Percentiles rank a stretch among this genome's conserved stretches.
phyloP scores from a whole-genome alignment of 2,329 filamentous ascomycete species.

The Aspergillus chevalieri region DNA sequence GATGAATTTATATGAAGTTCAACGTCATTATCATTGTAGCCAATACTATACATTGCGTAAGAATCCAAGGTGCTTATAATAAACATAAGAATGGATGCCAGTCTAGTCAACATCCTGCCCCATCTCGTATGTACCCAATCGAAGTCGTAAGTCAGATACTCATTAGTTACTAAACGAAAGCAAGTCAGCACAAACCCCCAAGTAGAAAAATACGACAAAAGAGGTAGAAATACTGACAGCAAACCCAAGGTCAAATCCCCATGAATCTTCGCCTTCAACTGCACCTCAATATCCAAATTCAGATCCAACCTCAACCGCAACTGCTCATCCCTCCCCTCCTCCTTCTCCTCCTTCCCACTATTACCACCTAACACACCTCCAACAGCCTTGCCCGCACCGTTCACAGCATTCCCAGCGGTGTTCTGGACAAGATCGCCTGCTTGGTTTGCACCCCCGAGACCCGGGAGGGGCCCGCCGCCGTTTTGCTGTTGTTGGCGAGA shows the following conservation, averaged over 20 bases:
- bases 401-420: conserved; percentile 43
- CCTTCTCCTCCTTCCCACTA: conserved; percentile 36
- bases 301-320: conserved; percentile 67
- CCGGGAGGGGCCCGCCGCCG: conserved; percentile 36
- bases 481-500: conserved; percentile 40
- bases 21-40: too few relatives aligned
- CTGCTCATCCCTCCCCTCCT: conserved; percentile 54
- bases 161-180: too few relatives aligned
- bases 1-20: too few relatives aligned
- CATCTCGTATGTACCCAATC: too few relatives aligned
- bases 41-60: too few relatives aligned
- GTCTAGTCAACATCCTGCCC: too few relatives aligned
- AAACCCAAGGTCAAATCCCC: conserved; percentile 75
- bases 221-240: conserved; percentile 52
- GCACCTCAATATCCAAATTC: conserved; percentile 77
- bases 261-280: conserved; percentile 77
- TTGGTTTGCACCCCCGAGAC: conserved; percentile 53
- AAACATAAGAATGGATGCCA: too few relatives aligned
- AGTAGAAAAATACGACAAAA: neutral
- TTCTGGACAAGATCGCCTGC: conserved; percentile 51
- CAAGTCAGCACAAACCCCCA: neutral
- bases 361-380: conserved; percentile 30
- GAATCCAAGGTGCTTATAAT: too few relatives aligned
- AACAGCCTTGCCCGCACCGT: conserved; percentile 39
- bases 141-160: too few relatives aligned